Base-by-base conservation (phyloP, 2,329 filamentous ascomycete genomes). In the Colletotrichum sojae region DNA sequence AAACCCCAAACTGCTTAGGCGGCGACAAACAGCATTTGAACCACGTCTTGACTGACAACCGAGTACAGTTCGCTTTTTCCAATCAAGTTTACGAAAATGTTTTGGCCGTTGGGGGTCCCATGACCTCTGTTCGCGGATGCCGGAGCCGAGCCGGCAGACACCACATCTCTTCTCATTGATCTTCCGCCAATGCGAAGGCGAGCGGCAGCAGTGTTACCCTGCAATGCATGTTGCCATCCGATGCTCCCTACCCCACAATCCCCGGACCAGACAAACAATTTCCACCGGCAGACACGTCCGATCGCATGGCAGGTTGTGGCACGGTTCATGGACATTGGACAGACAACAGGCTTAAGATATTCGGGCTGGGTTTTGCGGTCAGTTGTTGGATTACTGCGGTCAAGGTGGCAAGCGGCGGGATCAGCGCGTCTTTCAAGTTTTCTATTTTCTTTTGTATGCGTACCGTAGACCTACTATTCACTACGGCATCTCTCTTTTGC, bases 161-260 rank as follows among this genome's bases (percentile, higher is more conserved):
- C 16, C 9, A 45, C 16, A 13, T 36, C 31, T 16, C 18, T 25
- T 49, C 43, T 45, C 31, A 15, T 49, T 46, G 58, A 57, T 67
- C 58, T 67, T 67, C 64, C 64, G 58, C 59, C 59, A 67, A 67
- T 63, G 64, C 45, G n/a, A 53, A 18, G 20, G 15, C 59, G 52
- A 25, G n/a, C 45, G 63, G 52, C 59, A 18, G 36, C 55, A 39
- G 22, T 59, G 39, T 31, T 46, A 61, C 36, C 52, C 39, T 40
- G 18, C 25, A 13, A 39, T 63, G 52, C 59, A 57, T 57, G 25
- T 18, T 36, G 57, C 18, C 46, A 58, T 40, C 27, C 12, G 53
- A 39, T 18, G 53, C 31, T 13, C n/a, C 18, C 52, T 64, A 22
- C 65, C 60, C 65, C 65, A 62, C 60, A 53, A 40, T 48, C 43